Evolutionary conservation across 768 basidiomycete species (phyloP).

Genomic region (Rhodotorula toruloides): DNA sequence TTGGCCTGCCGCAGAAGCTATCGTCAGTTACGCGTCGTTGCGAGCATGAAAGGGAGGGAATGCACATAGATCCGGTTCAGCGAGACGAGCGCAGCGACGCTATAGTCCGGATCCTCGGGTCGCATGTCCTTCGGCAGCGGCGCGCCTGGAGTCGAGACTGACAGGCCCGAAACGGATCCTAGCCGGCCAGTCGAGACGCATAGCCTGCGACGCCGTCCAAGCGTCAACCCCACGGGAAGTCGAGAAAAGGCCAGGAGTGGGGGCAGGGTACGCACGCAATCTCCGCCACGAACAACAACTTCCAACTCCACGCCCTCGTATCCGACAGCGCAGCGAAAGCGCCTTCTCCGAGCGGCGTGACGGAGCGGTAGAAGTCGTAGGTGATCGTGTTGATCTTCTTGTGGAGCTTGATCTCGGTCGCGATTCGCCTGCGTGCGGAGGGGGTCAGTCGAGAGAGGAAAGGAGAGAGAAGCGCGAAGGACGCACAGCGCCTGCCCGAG

Average conservation of each 20-base stretch:
- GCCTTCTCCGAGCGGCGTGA: constrained; percentile 18
- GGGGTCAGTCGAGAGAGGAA: no score
- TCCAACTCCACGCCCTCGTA: constrained; percentile 21
- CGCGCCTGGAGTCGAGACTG: constrained; percentile 4
- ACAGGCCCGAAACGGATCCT: constrained; percentile 10
- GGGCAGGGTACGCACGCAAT: constrained; percentile 18
- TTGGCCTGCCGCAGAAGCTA: constrained; percentile 10
- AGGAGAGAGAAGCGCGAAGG: not conserved
- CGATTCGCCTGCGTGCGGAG: constrained; percentile 22
- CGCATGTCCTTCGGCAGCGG: not conserved
- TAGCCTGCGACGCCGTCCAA: not conserved
- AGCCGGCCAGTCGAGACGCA: constrained; percentile 32
- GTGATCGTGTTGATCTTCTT: constrained; percentile 19
- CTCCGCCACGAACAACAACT: constrained; percentile 24
- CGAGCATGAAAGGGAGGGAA: not conserved
- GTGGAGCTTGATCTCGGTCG: constrained; percentile 35
- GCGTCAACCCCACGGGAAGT: not conserved
- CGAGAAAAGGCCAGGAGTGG: not conserved
- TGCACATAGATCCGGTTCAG: constrained; percentile 26
- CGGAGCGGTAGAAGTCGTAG: constrained; percentile 27
- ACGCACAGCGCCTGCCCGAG: constrained; percentile 14
- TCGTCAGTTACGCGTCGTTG: not conserved
- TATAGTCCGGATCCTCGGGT: constrained; percentile 14
- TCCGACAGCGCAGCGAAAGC: constrained; percentile 12
- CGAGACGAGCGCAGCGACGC: constrained; percentile 11